Evolutionary conservation across 163 green algal species (phyloP).

Genomic region (Scenedesmus sp.): DNA sequence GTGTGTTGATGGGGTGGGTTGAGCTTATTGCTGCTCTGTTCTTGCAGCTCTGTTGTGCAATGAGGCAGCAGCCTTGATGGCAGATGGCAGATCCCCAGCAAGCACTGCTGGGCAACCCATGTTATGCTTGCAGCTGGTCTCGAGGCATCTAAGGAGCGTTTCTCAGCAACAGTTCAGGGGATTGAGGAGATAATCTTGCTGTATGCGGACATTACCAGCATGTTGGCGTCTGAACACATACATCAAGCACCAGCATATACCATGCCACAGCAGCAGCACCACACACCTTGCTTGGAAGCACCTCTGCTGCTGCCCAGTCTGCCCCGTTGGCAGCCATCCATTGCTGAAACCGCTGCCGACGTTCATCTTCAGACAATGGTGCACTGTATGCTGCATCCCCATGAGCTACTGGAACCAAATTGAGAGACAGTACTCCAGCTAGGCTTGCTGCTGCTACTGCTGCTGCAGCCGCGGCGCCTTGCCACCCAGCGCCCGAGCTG

Average conservation of each 20-base stretch:
- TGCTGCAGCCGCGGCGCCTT: constrained; percentile 16
- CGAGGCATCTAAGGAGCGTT: not conserved
- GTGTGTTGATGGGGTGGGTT: not conserved
- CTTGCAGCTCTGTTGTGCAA: too few relatives aligned
- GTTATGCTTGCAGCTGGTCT: not conserved
- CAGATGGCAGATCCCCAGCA: not conserved
- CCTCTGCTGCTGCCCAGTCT: constrained; percentile 20
- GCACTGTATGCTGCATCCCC: not conserved
- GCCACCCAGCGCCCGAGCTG: not conserved
- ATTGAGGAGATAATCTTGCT: too few relatives aligned
- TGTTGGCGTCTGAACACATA: too few relatives aligned
- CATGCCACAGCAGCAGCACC: not conserved
- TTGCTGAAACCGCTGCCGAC: not conserved
- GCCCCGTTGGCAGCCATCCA: constrained; percentile 47
- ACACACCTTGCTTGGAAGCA: constrained; percentile 10
- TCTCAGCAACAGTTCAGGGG: too few relatives aligned
- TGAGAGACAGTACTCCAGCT: constrained; percentile 4
- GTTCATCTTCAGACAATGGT: not conserved
- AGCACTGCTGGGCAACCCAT: not conserved
- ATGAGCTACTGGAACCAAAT: constrained; percentile 17
- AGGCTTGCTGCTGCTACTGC: constrained; percentile 9
- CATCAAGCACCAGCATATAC: not conserved
- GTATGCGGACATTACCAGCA: too few relatives aligned
- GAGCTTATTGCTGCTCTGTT: too few relatives aligned
- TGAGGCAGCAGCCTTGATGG: too few relatives aligned